Conservation (phyloP, 2,329 filamentous ascomycete species). For the Colletotrichum musae region DNA sequence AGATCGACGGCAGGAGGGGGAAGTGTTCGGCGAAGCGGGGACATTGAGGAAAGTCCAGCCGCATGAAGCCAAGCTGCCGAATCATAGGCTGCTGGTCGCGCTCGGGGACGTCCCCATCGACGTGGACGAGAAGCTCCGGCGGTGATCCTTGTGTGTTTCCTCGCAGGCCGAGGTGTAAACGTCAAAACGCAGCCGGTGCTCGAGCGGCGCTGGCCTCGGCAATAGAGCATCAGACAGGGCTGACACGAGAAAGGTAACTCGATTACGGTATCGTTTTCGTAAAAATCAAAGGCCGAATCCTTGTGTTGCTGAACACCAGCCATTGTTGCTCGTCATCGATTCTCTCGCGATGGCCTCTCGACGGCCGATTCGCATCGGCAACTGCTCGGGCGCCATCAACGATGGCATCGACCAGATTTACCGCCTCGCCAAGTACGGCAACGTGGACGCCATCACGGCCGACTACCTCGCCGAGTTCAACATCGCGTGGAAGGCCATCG, state of each 20-base stretch:
- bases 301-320: too few species aligned
- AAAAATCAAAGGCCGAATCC: not conserved
- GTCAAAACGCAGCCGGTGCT: conserved; percentile 1
- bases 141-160: conserved; percentile 21
- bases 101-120: conserved; percentile 13
- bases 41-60: conserved; percentile 4
- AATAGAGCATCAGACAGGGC: not conserved
- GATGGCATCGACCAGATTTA: conserved; percentile 47
- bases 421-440: conserved; percentile 44
- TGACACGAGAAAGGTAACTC: not conserved
- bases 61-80: conserved; percentile 33
- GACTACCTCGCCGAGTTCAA: conserved; percentile 63
- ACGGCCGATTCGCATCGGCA: conserved; percentile 52
- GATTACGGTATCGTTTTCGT: conserved; percentile 14
- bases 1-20: not conserved
- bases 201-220: conserved; percentile 1
- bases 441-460: conserved; percentile 55
- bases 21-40: not conserved
- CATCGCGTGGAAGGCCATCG: conserved; percentile 61
- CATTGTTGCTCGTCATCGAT: too few species aligned
- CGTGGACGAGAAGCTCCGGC: conserved; percentile 3
- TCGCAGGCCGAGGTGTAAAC: not conserved
- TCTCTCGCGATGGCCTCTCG: not conserved
- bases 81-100: conserved; percentile 8
- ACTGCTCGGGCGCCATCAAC: conserved; percentile 49